Evolutionary conservation across 495 filamentous ascomycete species (phyloP), one percentile per base, ranked within the genome.

Genomic region (Xylaria longipes): DNA sequence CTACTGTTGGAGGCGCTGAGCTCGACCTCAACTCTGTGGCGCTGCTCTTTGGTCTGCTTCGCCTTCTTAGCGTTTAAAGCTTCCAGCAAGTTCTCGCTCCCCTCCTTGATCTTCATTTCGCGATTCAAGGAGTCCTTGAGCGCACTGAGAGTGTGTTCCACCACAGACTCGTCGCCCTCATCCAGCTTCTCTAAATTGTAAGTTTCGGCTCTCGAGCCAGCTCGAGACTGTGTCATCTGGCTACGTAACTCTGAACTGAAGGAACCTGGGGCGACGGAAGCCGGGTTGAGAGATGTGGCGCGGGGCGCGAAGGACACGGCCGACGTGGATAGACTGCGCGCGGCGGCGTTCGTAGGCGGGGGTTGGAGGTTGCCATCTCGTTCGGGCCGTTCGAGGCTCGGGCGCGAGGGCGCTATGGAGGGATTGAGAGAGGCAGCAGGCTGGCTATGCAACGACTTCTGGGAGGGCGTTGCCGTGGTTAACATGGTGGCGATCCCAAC

Each of bases 11-110:
- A 95, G 31, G 92, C 89, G 79, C 90, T 95, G 68, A 98, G 86
- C 83, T 99, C 95, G 65, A 91, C 91, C 82, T 99, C 97, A 9
- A 97, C 95, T 76, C 89, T 87, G 65, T 89, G 84, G 66, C 94
- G 89, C 80, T 98, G 97, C 61, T 97, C 94, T 76, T 94, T 97
- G 27, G 93, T 92, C 77, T 98, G 94, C 80, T 98, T 99, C 15
- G 92, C 90, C 77, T 96, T 97, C 81, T 99, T 99, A n/a, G 90
- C 84, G 76, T 97, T 92, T 70, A 99, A 80, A 22, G 95, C 96
- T 83, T 98, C 96, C 64, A 99, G 82, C 87, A 98, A 89, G 79
- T 99, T 99, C 85, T 99, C 96, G 65, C 95, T 97, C 31, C 96
- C 96, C 70, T 93, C 91, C 82, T 97, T 98, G 78, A 98, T 98